Conservation (phyloP, 768 basidiomycete genomes). For the Termitomyces sp. region DNA sequence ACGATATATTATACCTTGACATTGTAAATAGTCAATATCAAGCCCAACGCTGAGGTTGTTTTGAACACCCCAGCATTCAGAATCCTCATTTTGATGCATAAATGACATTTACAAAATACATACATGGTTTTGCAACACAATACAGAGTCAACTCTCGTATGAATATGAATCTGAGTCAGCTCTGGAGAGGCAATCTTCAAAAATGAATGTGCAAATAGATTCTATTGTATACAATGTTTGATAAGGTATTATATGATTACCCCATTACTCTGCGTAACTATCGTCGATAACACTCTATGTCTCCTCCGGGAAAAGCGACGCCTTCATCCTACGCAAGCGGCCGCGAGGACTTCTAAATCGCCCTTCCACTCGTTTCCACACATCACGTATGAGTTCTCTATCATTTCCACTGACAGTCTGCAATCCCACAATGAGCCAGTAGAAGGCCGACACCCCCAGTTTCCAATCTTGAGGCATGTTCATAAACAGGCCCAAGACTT, state of each 20-base stretch:
- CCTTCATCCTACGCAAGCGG: slow-evolving; percentile 39
- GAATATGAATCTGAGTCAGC: no score
- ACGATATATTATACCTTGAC: slow-evolving; percentile 3
- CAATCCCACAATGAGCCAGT: slow-evolving; percentile 69
- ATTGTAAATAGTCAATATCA: neutral
- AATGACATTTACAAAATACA: no score
- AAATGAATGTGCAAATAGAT: neutral
- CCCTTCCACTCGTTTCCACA: slow-evolving; percentile 54
- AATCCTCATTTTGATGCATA: no score
- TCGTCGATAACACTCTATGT: neutral
- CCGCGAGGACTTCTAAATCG: slow-evolving; percentile 45
- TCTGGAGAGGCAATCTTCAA: no score
- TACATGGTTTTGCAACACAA: no score
- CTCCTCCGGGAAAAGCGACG: slow-evolving; percentile 29
- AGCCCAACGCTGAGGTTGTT: no score
- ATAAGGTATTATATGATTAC: slow-evolving; percentile 8
- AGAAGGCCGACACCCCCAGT: slow-evolving; percentile 46
- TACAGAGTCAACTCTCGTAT: no score
- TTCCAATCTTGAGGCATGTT: slow-evolving; percentile 41
- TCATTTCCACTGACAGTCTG: slow-evolving; percentile 56
- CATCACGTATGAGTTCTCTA: slow-evolving; percentile 42
- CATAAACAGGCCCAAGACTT: slow-evolving; percentile 62
- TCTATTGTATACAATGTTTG: slow-evolving; percentile 7
- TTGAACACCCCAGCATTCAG: no score
- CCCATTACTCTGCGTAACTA: neutral